phyloP scores from a whole-genome alignment of 352 stramenopile genomes.

The Globisporangium takayamanum region DNA sequence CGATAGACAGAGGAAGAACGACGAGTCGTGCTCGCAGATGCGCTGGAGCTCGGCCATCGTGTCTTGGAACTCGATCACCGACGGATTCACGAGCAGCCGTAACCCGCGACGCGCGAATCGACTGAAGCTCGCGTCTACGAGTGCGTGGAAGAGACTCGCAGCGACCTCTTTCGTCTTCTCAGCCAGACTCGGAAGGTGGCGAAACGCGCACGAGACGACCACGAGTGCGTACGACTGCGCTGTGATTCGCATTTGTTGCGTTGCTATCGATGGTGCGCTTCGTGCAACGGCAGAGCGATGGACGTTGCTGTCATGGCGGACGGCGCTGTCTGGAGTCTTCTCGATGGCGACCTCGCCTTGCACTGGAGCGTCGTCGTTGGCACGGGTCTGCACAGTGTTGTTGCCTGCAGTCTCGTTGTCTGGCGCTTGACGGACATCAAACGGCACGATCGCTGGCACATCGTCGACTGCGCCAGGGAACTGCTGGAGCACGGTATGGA shows the following conservation, averaged over 20 bases:
- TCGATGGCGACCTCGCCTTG: too few relatives aligned
- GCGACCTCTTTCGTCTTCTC: slow-evolving; percentile 56
- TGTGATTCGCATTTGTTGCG: not conserved
- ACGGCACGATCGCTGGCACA: slow-evolving; percentile 20
- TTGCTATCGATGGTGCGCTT: too few relatives aligned
- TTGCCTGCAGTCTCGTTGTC: too few relatives aligned
- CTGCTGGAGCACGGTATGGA: slow-evolving; percentile 24
- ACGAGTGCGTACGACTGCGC: slow-evolving; percentile 39
- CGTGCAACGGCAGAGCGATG: too few relatives aligned
- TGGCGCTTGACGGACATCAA: slow-evolving; percentile 25
- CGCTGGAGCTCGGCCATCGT: slow-evolving; percentile 54
- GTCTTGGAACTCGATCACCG: slow-evolving; percentile 75
- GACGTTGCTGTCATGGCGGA: too few relatives aligned
- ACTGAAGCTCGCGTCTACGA: slow-evolving; percentile 46
- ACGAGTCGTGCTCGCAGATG: slow-evolving; percentile 30
- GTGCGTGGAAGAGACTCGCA: slow-evolving; percentile 38
- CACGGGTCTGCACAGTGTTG: too few relatives aligned
- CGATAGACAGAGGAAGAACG: slow-evolving; percentile 61
- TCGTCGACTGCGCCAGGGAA: slow-evolving; percentile 38
- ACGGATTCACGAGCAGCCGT: slow-evolving; percentile 72
- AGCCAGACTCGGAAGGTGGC: slow-evolving; percentile 41
- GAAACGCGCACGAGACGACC: slow-evolving; percentile 45
- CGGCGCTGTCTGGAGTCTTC: too few relatives aligned
- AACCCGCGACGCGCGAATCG: slow-evolving; percentile 41
- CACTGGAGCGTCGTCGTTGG: too few relatives aligned